Conservation (phyloP, 768 basidiomycete species). For the Psilocybe tampanensis region DNA sequence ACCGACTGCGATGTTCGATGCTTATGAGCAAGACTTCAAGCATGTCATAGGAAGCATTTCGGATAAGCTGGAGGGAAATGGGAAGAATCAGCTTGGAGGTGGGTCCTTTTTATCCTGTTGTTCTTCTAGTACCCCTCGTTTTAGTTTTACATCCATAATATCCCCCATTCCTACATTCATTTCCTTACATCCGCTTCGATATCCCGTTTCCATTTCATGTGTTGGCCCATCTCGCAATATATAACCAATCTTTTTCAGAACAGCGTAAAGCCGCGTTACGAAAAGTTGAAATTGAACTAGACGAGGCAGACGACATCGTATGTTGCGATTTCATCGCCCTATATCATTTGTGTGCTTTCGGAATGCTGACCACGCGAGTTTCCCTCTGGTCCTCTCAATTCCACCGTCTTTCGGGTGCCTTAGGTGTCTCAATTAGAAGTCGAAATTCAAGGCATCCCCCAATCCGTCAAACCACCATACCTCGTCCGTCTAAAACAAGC, state of each 20-base stretch:
- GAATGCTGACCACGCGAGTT: too few relatives aligned
- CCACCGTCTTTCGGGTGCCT: too few relatives aligned
- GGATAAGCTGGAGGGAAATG: conserved; percentile 76
- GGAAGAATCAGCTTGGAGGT: conserved; percentile 72
- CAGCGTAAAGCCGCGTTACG: conserved; percentile 79
- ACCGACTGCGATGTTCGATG: conserved; percentile 71
- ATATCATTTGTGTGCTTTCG: too few relatives aligned
- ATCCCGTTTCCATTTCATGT: not conserved
- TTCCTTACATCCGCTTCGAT: not conserved
- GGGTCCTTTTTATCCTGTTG: conserved; percentile 21
- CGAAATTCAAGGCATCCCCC: conserved; percentile 89
- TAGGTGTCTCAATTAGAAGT: conserved; percentile 95
- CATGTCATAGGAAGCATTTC: conserved; percentile 67
- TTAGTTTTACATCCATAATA: too few relatives aligned
- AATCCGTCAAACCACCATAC: conserved; percentile 76
- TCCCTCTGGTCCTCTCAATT: not conserved
- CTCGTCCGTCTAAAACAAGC: conserved; percentile 64
- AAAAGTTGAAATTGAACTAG: conserved; percentile 84
- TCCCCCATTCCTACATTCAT: too few relatives aligned
- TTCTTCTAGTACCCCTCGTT: too few relatives aligned
- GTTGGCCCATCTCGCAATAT: not conserved
- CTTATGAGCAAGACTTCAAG: conserved; percentile 85
- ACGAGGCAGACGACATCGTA: conserved; percentile 95
- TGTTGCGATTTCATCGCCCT: conserved; percentile 23
- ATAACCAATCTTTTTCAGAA: conserved; percentile 48